phyloP scores from a whole-genome alignment of 1,284 basidiomycete genomes.

The Chiua sp. region DNA sequence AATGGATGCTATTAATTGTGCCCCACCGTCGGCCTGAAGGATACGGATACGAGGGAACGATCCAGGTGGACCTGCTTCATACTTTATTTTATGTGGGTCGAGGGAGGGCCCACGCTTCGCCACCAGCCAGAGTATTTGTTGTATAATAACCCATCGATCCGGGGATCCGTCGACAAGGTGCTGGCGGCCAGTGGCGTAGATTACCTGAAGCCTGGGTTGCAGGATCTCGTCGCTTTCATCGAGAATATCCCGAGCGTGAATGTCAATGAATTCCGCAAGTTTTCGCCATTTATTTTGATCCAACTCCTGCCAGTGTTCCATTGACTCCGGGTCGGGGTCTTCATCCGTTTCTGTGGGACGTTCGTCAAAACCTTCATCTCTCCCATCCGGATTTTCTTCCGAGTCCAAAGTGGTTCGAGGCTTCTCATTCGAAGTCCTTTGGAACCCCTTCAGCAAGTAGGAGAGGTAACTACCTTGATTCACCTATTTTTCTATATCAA shows the following conservation, averaged over 20 bases:
- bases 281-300: too few relatives aligned
- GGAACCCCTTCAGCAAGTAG: too few relatives aligned
- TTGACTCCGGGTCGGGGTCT: too few relatives aligned
- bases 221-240: conserved; percentile 56
- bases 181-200: conserved; percentile 48
- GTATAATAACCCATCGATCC: conserved; percentile 50
- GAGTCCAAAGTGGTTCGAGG: too few relatives aligned
- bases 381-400: too few relatives aligned
- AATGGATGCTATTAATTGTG: conserved; percentile 23
- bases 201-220: conserved; percentile 47
- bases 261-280: too few relatives aligned
- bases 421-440: too few relatives aligned
- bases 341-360: too few relatives aligned
- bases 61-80: conserved; percentile 7
- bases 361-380: too few relatives aligned
- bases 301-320: too few relatives aligned
- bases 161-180: conserved; percentile 47
- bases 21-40: conserved; percentile 28
- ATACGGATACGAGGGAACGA: conserved; percentile 41
- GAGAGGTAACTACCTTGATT: too few relatives aligned
- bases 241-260: conserved; percentile 38
- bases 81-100: conserved; percentile 24
- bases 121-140: conserved; percentile 42
- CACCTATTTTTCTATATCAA: too few relatives aligned
- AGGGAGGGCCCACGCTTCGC: conserved; percentile 11